phyloP scores from a whole-genome alignment of 2,329 filamentous ascomycete species.

The Septoria linicola region DNA sequence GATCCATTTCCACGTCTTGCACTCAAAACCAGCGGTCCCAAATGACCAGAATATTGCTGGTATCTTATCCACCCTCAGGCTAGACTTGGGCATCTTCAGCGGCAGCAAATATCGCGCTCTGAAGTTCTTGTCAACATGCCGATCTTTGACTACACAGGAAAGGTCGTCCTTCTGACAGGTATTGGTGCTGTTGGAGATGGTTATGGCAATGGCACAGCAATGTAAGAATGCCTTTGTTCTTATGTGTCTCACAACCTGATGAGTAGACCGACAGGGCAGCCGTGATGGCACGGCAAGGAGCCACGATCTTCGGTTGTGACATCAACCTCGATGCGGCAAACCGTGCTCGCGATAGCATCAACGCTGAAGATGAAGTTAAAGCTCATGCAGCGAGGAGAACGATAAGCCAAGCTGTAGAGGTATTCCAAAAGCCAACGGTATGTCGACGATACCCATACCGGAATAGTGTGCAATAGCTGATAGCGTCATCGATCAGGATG shows the following conservation, averaged over 20 bases:
- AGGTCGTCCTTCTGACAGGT: constrained; percentile 50
- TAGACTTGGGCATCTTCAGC: no score
- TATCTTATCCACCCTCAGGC: no score
- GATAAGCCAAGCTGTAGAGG: constrained; percentile 22
- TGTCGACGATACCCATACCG: not conserved
- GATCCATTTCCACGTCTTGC: no score
- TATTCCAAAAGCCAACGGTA: constrained; percentile 29
- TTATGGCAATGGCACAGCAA: constrained; percentile 49
- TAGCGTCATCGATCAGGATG: constrained; percentile 40
- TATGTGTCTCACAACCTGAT: no score
- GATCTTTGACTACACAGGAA: constrained; percentile 45
- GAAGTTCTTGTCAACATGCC: constrained; percentile 2
- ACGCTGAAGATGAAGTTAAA: constrained; percentile 26
- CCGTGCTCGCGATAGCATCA: constrained; percentile 27
- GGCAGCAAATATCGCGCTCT: no score
- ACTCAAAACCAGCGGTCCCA: no score
- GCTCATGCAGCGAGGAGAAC: no score
- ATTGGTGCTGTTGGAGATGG: constrained; percentile 47
- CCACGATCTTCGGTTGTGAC: constrained; percentile 54
- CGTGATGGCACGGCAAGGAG: constrained; percentile 50
- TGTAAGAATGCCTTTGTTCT: constrained; percentile 11
- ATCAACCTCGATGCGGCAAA: constrained; percentile 38
- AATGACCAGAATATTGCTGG: no score
- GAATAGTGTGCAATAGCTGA: not conserved
- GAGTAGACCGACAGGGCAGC: constrained; percentile 31